Percentiles rank a stretch among this genome's conserved stretches.
phyloP scores from a whole-genome alignment of 1,284 basidiomycete genomes.

The Porogramme epimiltina region DNA sequence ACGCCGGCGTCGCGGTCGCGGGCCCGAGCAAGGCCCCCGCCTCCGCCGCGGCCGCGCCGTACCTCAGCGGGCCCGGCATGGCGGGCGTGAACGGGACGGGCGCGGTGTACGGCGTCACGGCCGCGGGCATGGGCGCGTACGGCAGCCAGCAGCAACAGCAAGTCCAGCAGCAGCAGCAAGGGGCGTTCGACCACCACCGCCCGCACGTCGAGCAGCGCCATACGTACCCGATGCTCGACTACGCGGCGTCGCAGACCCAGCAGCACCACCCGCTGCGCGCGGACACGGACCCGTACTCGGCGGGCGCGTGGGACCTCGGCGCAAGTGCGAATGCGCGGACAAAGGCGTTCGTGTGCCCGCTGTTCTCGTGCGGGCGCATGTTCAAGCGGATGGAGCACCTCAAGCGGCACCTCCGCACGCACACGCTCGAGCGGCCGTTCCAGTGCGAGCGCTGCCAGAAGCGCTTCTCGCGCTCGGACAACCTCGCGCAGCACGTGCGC shows the following conservation, averaged over 20 bases:
- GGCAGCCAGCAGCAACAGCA: slow-evolving; percentile 10
- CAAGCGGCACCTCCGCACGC: slow-evolving; percentile 85
- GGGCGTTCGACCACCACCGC: not conserved
- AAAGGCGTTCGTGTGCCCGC: slow-evolving; percentile 78
- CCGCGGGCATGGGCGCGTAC: not conserved
- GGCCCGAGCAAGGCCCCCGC: slow-evolving; percentile 8
- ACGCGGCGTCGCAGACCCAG: not conserved
- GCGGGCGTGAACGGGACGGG: slow-evolving; percentile 1
- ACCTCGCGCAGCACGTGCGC: slow-evolving; percentile 80
- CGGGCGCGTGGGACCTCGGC: slow-evolving; percentile 18
- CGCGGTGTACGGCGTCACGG: not conserved
- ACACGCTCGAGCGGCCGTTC: slow-evolving; percentile 86
- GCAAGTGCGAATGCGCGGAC: slow-evolving; percentile 40
- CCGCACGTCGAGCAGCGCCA: slow-evolving; percentile 5
- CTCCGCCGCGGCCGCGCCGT: slow-evolving; percentile 9
- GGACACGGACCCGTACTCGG: slow-evolving; percentile 24
- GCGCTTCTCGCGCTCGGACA: slow-evolving; percentile 84
- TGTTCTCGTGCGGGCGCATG: slow-evolving; percentile 76
- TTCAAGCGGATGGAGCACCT: slow-evolving; percentile 92
- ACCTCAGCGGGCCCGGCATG: slow-evolving; percentile 21
- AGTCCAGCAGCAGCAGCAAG: not conserved
- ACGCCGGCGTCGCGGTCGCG: slow-evolving; percentile 1
- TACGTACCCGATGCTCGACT: slow-evolving; percentile 13
- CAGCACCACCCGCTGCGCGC: slow-evolving; percentile 19
- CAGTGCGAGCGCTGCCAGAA: slow-evolving; percentile 74